phyloP scores from a whole-genome alignment of 2,329 filamentous ascomycete genomes.

The Fusarium setosum region DNA sequence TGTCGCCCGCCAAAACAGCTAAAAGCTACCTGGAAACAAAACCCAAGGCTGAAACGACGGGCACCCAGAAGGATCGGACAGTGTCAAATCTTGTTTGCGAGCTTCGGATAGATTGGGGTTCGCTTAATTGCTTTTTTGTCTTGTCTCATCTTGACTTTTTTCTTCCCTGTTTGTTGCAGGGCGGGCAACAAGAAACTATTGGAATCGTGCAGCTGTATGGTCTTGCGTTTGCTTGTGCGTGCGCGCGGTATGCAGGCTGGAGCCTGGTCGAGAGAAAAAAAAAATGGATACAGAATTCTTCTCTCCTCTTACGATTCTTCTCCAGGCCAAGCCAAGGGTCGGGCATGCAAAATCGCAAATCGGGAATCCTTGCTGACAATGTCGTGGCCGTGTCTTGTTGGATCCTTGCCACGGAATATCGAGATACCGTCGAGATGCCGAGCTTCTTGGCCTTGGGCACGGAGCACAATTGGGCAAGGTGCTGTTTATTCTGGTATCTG shows the following conservation, averaged over 20 bases:
- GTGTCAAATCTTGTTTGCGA: slow-evolving; percentile 6
- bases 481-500: neutral
- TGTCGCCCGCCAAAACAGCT: too few relatives aligned
- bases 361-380: neutral
- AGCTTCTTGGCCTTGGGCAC: slow-evolving; percentile 19
- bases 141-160: slow-evolving; percentile 10
- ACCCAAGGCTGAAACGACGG: slow-evolving; percentile 24
- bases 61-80: neutral
- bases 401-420: neutral
- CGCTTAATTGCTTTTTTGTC: neutral
- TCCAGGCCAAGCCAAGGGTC: neutral
- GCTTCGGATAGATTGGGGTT: slow-evolving; percentile 20
- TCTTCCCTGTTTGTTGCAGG: slow-evolving; percentile 17
- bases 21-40: slow-evolving; percentile 1
- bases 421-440: slow-evolving; percentile 5
- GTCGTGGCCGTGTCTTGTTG: slow-evolving; percentile 23
- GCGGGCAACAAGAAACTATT: neutral
- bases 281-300: too few relatives aligned
- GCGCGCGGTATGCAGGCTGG: too few relatives aligned
- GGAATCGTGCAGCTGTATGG: slow-evolving; percentile 1
- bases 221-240: too few relatives aligned
- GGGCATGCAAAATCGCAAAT: neutral
- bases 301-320: slow-evolving; percentile 13
- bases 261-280: too few relatives aligned
- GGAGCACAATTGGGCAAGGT: too few relatives aligned